These are phyloP conservation scores for Globisporangium spiculum DNA, from an alignment of 352 stramenopile genomes.

Conservation along the genomic window DNA sequence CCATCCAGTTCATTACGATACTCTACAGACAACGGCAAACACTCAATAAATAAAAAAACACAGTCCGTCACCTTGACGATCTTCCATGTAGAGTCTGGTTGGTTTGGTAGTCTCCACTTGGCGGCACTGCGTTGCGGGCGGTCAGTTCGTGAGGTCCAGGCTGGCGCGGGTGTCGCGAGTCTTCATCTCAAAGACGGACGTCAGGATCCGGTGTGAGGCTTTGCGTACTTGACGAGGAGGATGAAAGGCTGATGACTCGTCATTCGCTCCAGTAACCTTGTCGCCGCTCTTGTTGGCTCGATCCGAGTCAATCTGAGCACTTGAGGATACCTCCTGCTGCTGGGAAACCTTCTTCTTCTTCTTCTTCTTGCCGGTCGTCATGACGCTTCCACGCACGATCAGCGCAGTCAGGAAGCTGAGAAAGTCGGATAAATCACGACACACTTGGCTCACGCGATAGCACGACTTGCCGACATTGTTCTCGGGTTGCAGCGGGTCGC, in stretches of 20 bases:
- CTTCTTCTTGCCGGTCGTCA: slow-evolving; percentile 52
- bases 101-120: not conserved
- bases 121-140: not conserved
- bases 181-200: slow-evolving; percentile 68
- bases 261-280: not conserved
- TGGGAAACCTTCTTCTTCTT: slow-evolving; percentile 17
- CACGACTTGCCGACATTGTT: slow-evolving; percentile 87
- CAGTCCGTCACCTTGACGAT: not conserved
- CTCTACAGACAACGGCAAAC: not conserved
- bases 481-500: slow-evolving; percentile 59
- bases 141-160: slow-evolving; percentile 30
- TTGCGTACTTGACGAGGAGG: not conserved
- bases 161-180: slow-evolving; percentile 44
- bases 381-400: slow-evolving; percentile 76
- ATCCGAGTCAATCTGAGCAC: not conserved
- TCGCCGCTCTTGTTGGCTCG: not conserved
- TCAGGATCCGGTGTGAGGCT: slow-evolving; percentile 52
- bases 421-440: slow-evolving; percentile 81
- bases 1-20: not conserved
- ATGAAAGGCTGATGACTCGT: not conserved
- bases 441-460: slow-evolving; percentile 82
- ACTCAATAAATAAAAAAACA: slow-evolving; percentile 10
- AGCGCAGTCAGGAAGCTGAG: slow-evolving; percentile 77
- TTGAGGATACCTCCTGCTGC: not conserved
- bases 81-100: not conserved